Percentiles rank a stretch among this genome's conserved stretches.
phyloP scores from a whole-genome alignment of 2,329 filamentous ascomycete genomes.

The Graphiopsis chlorocephala region DNA sequence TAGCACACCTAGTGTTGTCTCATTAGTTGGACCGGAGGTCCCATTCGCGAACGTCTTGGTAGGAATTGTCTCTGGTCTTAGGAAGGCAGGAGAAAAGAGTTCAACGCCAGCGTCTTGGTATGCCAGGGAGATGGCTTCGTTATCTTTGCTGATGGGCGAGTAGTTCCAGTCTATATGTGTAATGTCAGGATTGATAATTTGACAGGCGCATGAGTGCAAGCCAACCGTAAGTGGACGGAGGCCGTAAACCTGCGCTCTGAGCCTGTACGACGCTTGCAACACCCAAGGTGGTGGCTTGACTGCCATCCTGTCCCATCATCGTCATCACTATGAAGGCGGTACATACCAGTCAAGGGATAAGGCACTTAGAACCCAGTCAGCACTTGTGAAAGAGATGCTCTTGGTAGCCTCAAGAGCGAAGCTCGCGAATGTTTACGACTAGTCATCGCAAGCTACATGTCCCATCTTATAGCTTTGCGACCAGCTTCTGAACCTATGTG shows the following conservation, averaged over 20 bases:
- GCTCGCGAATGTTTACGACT: background rate
- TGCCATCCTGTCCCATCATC: background rate
- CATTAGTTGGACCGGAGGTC: conserved; percentile 24
- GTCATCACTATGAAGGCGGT: background rate
- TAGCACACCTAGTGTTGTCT: conserved; percentile 19
- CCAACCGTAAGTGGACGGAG: conserved; percentile 11
- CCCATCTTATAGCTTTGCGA: background rate
- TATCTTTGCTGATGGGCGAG: conserved; percentile 9
- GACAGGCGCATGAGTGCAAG: background rate
- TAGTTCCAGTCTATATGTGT: conserved; percentile 14
- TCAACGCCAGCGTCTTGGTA: conserved; percentile 25
- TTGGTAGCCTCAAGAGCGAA: background rate
- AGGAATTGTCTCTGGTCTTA: conserved; percentile 20
- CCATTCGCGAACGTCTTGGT: conserved; percentile 21
- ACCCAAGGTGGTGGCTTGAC: background rate
- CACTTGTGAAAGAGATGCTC: background rate
- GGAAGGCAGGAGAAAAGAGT: conserved; percentile 24
- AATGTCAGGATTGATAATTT: background rate
- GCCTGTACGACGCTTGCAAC: background rate
- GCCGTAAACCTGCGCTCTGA: conserved; percentile 10
- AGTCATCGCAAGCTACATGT: background rate
- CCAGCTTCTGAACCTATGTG: background rate
- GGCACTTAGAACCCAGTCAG: background rate
- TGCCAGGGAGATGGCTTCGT: conserved; percentile 1
- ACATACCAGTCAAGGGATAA: background rate